Percentiles rank a stretch among this genome's conserved stretches.
Conservation (phyloP, 805 yeast genomes). For the Teunomyces funiuensis region DNA sequence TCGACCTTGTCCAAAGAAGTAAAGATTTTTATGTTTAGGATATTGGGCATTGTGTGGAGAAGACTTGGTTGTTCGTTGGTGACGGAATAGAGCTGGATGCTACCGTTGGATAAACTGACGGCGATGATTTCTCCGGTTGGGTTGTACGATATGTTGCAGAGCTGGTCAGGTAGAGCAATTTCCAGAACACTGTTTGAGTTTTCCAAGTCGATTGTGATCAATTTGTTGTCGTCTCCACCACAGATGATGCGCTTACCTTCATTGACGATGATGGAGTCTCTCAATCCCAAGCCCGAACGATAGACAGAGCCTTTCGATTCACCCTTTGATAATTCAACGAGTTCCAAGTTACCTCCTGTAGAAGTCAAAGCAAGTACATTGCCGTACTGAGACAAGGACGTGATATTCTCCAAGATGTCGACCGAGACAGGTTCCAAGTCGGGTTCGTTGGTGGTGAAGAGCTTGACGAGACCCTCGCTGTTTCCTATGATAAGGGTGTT, state of each 20-base stretch:
- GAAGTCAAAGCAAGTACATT: conserved; percentile 34
- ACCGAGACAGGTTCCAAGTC: conserved; percentile 62
- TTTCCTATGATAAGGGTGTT: conserved; percentile 49
- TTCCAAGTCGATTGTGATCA: conserved; percentile 46
- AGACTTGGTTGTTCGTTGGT: conserved; percentile 56
- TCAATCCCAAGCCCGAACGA: conserved; percentile 45
- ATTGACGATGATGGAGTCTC: conserved; percentile 59
- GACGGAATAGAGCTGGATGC: conserved; percentile 53
- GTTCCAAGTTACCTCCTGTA: conserved; percentile 44
- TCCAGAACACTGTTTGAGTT: conserved; percentile 29
- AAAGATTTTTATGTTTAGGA: conserved; percentile 38
- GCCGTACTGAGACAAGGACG: conserved; percentile 35
- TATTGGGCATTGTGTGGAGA: conserved; percentile 43
- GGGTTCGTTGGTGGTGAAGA: conserved; percentile 46
- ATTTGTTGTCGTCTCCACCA: conserved; percentile 67
- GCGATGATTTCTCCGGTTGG: conserved; percentile 56
- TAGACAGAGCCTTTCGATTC: conserved; percentile 38
- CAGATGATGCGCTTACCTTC: conserved; percentile 57
- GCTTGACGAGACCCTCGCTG: conserved; percentile 53
- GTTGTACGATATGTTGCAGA: conserved; percentile 56
- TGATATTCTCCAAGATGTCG: conserved; percentile 49
- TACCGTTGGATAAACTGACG: conserved; percentile 60
- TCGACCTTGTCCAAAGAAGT: conserved; percentile 36
- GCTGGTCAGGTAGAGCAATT: conserved; percentile 51
- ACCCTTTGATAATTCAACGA: conserved; percentile 31